Percentiles rank a stretch among this genome's conserved stretches.
Conservation (phyloP, 257 asterid species). For the Prunella vulgaris region DNA sequence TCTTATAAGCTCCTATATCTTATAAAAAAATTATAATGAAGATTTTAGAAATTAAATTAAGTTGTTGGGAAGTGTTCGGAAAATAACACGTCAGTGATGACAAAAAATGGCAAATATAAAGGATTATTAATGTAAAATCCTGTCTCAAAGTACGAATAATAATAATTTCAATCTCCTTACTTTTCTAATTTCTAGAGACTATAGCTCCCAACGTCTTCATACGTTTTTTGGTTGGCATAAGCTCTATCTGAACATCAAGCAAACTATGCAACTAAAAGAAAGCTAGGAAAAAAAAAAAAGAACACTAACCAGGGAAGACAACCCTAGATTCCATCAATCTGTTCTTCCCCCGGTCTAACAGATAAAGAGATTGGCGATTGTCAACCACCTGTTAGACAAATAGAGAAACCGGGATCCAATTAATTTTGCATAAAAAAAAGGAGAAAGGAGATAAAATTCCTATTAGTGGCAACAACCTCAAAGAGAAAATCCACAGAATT, state of each 20-base stretch:
- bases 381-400: conserved; percentile 52
- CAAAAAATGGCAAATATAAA: neutral
- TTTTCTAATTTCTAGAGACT: too few species aligned
- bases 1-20: too few species aligned
- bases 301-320: conserved; percentile 71
- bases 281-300: neutral
- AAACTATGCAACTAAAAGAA: neutral
- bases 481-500: conserved; percentile 97
- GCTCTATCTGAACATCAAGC: neutral
- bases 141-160: neutral
- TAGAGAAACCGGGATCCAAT: neutral
- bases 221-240: neutral
- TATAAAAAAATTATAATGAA: too few species aligned
- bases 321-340: conserved; percentile 72
- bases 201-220: neutral
- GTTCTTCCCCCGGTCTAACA: conserved; percentile 81
- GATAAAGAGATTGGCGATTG: conserved; percentile 58
- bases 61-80: too few species aligned
- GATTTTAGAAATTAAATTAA: too few species aligned
- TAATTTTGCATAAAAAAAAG: neutral
- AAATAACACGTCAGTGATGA: neutral
- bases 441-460: neutral
- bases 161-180: too few species aligned
- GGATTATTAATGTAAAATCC: neutral
- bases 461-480: conserved; percentile 55